Percentiles rank a stretch among this genome's conserved stretches.
Conservation (phyloP, 78 protist species). For the Pelomyxa schiedti region DNA sequence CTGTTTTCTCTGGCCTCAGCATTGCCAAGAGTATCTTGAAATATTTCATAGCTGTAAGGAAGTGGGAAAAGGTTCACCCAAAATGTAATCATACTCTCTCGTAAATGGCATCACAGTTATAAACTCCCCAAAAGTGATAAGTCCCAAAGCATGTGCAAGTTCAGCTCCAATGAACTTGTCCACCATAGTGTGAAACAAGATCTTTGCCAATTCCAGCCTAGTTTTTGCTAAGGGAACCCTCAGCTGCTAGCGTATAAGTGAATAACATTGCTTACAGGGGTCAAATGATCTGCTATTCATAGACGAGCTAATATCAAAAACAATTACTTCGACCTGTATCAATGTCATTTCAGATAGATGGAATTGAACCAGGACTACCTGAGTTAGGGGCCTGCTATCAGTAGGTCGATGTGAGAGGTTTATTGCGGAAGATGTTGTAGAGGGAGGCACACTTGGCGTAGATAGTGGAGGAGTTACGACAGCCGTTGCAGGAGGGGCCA, state of each 20-base stretch:
- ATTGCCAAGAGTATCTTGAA: background rate
- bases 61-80: no score
- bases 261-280: background rate
- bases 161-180: background rate
- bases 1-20: background rate
- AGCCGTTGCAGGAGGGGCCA: background rate
- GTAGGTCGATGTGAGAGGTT: no score
- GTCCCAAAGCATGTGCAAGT: background rate
- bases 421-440: no score
- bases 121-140: background rate
- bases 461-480: background rate
- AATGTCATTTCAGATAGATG: no score
- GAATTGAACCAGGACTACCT: no score
- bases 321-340: background rate
- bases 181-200: slow-evolving; percentile 9
- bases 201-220: slow-evolving; percentile 5
- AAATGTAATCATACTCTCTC: background rate
- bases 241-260: no score
- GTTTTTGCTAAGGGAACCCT: no score
- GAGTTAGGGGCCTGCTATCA: no score
- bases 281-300: background rate
- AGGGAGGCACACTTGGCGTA: no score
- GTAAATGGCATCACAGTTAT: background rate
- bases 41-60: no score
- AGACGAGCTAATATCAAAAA: background rate